These are phyloP conservation scores for Yarrowia sp. DNA, from an alignment of 805 yeast species.

Conservation along the genomic window DNA sequence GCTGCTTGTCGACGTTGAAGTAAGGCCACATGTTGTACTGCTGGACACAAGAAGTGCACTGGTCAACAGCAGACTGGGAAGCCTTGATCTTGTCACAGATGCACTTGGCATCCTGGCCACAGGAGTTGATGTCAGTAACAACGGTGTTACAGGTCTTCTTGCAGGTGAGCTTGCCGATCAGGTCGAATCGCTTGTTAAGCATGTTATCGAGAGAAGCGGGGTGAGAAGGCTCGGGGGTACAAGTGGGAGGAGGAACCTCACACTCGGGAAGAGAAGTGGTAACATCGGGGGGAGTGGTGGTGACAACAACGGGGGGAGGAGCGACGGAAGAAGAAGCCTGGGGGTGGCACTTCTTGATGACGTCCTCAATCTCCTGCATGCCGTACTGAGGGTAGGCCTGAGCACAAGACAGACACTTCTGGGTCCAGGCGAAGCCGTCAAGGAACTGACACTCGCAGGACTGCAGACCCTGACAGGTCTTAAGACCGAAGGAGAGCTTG, in stretches of 20 bases:
- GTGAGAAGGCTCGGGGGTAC: slow-evolving; percentile 32
- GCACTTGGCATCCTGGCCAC: slow-evolving; percentile 26
- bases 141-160: slow-evolving; percentile 34
- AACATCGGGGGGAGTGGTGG: slow-evolving; percentile 29
- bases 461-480: slow-evolving; percentile 30
- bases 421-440: slow-evolving; percentile 35
- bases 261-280: slow-evolving; percentile 21
- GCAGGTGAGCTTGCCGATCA: slow-evolving; percentile 35
- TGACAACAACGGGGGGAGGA: slow-evolving; percentile 25
- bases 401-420: slow-evolving; percentile 31
- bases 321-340: slow-evolving; percentile 17
- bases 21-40: slow-evolving; percentile 35
- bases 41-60: slow-evolving; percentile 32
- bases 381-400: slow-evolving; percentile 35
- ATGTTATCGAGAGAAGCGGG: slow-evolving; percentile 28
- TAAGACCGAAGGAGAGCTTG: slow-evolving; percentile 25
- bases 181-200: slow-evolving; percentile 35
- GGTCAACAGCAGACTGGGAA: slow-evolving; percentile 24
- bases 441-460: slow-evolving; percentile 32
- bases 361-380: slow-evolving; percentile 30
- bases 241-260: slow-evolving; percentile 36
- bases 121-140: slow-evolving; percentile 16
- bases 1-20: slow-evolving; percentile 34
- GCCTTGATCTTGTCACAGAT: slow-evolving; percentile 22
- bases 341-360: slow-evolving; percentile 37